phyloP scores from a whole-genome alignment of 202 grass and related monocot species.

The Bolboschoenoplectus hybrid region DNA sequence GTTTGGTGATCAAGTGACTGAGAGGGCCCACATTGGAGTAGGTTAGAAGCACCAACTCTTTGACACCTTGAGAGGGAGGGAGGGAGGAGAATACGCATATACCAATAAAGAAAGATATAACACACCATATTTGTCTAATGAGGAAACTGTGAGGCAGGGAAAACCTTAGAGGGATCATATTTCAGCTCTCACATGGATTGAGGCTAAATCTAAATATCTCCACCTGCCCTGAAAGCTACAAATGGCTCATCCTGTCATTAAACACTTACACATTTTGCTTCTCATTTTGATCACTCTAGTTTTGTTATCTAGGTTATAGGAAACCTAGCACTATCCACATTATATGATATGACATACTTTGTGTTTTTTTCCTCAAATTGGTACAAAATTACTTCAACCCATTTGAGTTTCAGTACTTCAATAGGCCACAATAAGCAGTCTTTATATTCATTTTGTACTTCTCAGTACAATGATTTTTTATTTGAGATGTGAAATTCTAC shows the following conservation, averaged over 20 bases:
- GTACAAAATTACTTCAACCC: not conserved
- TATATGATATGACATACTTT: not conserved
- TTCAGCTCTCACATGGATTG: not conserved
- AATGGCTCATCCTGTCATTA: not conserved
- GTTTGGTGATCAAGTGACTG: not conserved
- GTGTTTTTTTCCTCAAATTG: not conserved
- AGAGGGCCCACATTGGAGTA: not conserved
- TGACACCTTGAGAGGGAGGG: not conserved
- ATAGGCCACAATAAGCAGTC: not conserved
- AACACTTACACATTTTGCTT: not conserved
- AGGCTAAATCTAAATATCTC: not conserved
- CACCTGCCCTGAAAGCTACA: not conserved
- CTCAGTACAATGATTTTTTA: not conserved
- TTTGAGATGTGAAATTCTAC: not conserved
- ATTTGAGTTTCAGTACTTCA: not conserved
- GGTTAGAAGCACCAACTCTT: not conserved
- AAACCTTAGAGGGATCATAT: not conserved
- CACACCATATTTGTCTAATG: not conserved
- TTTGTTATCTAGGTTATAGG: not conserved
- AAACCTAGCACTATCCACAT: not conserved
- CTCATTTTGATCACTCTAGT: slow-evolving; percentile 5
- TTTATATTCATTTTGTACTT: slow-evolving; percentile 3
- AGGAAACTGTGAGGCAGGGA: not conserved
- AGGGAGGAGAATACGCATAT: too few relatives aligned
- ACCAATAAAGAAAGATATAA: not conserved